Conservation (phyloP, 352 stramenopile genomes). For the Hyaloperonospora arabidopsidis region DNA sequence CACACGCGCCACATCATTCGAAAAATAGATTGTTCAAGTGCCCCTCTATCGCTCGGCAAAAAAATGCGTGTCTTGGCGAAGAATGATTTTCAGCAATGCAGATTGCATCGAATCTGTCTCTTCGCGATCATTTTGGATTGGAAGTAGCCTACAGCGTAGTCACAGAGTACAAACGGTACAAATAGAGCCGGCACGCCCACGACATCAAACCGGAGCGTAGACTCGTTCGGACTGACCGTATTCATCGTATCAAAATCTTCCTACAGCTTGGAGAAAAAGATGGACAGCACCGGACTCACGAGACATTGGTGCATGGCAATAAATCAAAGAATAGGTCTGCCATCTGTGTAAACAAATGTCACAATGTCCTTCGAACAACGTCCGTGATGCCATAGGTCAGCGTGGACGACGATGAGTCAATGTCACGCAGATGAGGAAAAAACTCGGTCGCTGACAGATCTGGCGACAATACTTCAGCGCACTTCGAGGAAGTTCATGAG, state of each 20-base stretch:
- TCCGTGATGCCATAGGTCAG: slow-evolving; percentile 68
- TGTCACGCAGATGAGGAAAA: slow-evolving; percentile 71
- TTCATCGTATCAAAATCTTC: slow-evolving; percentile 57
- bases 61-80: slow-evolving; percentile 78
- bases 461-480: slow-evolving; percentile 65
- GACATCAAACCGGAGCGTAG: slow-evolving; percentile 58
- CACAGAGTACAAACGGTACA: slow-evolving; percentile 78
- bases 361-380: slow-evolving; percentile 70
- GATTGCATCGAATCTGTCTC: slow-evolving; percentile 72
- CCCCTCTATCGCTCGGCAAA: slow-evolving; percentile 74
- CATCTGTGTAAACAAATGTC: slow-evolving; percentile 82
- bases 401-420: slow-evolving; percentile 70
- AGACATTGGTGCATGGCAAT: slow-evolving; percentile 77
- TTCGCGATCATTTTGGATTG: slow-evolving; percentile 88
- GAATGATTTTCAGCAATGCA: slow-evolving; percentile 67
- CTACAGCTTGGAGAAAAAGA: slow-evolving; percentile 65
- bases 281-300: slow-evolving; percentile 73
- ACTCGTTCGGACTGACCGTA: slow-evolving; percentile 31
- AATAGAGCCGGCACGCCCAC: slow-evolving; percentile 65
- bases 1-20: slow-evolving; percentile 77
- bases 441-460: slow-evolving; percentile 78
- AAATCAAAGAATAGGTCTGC: slow-evolving; percentile 57
- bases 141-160: slow-evolving; percentile 84
- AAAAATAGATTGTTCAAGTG: slow-evolving; percentile 87
- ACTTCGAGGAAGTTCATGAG: slow-evolving; percentile 9